Conservation (phyloP, 2,329 filamentous ascomycete genomes). For the Neopestalotiopsis sp. region DNA sequence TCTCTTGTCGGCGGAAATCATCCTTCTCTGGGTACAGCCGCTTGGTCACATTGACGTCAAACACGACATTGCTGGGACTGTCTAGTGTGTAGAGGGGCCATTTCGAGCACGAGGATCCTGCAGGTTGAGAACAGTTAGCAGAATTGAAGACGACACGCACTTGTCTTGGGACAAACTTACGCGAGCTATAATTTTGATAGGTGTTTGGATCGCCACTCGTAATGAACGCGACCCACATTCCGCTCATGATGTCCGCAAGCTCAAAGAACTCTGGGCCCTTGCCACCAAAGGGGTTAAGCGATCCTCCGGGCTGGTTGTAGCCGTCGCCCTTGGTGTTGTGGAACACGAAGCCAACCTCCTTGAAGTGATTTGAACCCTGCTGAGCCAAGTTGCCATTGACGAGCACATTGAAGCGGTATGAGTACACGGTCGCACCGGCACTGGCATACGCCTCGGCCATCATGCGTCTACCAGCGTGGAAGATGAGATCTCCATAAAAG, state of each 20-base stretch:
- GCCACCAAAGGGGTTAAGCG: constrained; percentile 40
- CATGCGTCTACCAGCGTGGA: constrained; percentile 57
- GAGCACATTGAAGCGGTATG: constrained; percentile 52
- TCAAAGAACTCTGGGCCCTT: constrained; percentile 45
- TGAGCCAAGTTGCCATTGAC: constrained; percentile 32
- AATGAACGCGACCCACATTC: constrained; percentile 58
- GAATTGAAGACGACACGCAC: neutral
- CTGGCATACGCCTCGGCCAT: constrained; percentile 39
- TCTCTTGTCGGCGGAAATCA: constrained; percentile 50
- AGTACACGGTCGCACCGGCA: constrained; percentile 55
- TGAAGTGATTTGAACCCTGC: constrained; percentile 43
- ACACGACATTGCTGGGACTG: constrained; percentile 51
- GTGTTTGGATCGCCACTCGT: constrained; percentile 50
- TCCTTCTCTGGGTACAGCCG: constrained; percentile 49
- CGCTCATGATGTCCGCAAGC: constrained; percentile 52
- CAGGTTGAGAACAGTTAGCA: neutral
- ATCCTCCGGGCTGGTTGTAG: constrained; percentile 42
- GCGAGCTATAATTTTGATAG: neutral
- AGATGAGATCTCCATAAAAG: constrained; percentile 57
- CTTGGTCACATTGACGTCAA: constrained; percentile 52
- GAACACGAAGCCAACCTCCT: constrained; percentile 60
- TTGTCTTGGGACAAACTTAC: neutral
- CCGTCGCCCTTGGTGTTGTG: constrained; percentile 54
- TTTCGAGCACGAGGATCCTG: constrained; percentile 19
- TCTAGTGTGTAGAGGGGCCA: constrained; percentile 51